Evolutionary conservation across 345 rosid genomes (phyloP).

Genomic region (Pugionium cornutum): DNA sequence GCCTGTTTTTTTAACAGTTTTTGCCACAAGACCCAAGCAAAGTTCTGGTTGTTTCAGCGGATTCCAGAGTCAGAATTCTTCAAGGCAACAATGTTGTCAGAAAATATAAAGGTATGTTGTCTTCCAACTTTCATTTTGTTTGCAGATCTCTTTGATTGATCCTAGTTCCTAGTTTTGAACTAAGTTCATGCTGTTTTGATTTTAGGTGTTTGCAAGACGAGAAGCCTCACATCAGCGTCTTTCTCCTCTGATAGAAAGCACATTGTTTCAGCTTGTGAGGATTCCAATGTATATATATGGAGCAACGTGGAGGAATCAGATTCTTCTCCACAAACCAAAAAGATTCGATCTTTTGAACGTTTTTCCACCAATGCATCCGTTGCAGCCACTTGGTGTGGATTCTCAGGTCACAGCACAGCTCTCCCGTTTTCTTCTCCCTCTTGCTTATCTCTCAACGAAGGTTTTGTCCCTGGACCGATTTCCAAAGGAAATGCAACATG

Average conservation of each 20-base stretch:
- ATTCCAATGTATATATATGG: conserved; percentile 78
- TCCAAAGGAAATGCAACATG: conserved; percentile 57
- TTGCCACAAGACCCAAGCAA: conserved; percentile 70
- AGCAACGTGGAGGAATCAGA: conserved; percentile 42
- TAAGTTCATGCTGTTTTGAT: conserved; percentile 7
- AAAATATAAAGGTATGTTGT: conserved; percentile 64
- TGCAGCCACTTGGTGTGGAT: conserved; percentile 81
- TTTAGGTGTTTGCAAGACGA: conserved; percentile 52
- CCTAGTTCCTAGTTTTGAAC: not conserved
- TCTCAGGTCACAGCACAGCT: conserved; percentile 34
- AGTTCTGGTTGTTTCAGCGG: conserved; percentile 81
- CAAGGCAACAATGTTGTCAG: conserved; percentile 64
- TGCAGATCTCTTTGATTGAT: conserved; percentile 2
- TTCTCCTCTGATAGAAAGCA: conserved; percentile 78
- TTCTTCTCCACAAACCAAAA: conserved; percentile 44
- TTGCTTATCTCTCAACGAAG: conserved; percentile 54
- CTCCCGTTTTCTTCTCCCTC: conserved; percentile 54
- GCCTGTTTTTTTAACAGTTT: conserved; percentile 46
- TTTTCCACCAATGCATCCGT: conserved; percentile 75
- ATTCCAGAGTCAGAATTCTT: conserved; percentile 79
- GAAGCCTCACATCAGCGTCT: conserved; percentile 62
- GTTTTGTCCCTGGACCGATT: conserved; percentile 52
- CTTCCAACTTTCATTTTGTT: not conserved
- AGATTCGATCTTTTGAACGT: conserved; percentile 64
- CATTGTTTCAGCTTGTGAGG: conserved; percentile 76